phyloP scores from a whole-genome alignment of 2,329 filamentous ascomycete genomes.

The Grosmannia clavigera region DNA sequence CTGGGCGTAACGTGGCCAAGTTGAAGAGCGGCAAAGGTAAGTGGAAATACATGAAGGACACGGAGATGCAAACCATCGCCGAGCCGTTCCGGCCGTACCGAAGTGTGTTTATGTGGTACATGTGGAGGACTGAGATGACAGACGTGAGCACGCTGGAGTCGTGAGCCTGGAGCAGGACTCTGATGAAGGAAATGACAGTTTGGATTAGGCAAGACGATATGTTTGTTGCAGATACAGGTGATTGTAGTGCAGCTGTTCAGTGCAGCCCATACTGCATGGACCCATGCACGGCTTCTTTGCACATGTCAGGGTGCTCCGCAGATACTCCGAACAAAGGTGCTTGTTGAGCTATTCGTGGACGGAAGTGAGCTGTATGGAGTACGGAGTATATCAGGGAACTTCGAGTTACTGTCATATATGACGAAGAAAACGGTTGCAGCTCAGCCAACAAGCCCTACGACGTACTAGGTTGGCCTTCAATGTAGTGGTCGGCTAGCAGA shows the following conservation, averaged over 20 bases:
- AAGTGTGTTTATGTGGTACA: conserved; percentile 96
- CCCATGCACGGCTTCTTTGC: not conserved
- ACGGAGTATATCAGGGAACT: not conserved
- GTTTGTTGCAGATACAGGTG: not conserved
- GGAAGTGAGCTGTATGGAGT: no score
- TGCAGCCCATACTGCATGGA: not conserved
- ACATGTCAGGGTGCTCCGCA: no score
- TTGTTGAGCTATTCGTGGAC: no score
- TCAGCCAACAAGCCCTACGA: not conserved
- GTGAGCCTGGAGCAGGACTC: not conserved
- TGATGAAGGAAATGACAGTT: not conserved
- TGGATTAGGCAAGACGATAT: not conserved
- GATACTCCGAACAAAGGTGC: no score
- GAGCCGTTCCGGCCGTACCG: conserved; percentile 77
- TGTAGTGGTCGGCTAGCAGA: not conserved
- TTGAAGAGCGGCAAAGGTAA: conserved; percentile 76
- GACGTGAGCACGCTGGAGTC: conserved; percentile 47
- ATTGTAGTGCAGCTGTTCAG: not conserved
- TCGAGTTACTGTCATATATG: not conserved
- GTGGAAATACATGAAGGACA: conserved; percentile 96
- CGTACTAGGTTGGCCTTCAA: not conserved
- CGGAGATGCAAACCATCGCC: conserved; percentile 77
- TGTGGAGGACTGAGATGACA: conserved; percentile 80
- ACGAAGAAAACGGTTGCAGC: not conserved
- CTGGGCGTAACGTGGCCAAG: conserved; percentile 71